Evolutionary conservation across 2,329 filamentous ascomycete genomes (phyloP).

Genomic region (Pseudocercospora cruenta): DNA sequence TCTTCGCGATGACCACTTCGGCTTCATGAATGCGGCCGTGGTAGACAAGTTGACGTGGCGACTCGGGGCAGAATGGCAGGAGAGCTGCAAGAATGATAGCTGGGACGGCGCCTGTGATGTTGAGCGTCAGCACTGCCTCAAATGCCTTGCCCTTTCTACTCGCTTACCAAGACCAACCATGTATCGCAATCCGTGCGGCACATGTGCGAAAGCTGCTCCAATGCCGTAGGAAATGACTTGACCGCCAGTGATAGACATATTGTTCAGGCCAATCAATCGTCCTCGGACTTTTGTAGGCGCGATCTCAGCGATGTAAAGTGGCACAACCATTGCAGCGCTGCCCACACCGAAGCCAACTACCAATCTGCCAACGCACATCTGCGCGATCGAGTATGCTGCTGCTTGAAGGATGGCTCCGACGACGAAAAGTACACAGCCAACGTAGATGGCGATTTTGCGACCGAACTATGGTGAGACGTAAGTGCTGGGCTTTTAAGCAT

Average conservation of each 20-base stretch:
- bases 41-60: slow-evolving; percentile 45
- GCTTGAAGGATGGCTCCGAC: slow-evolving; percentile 36
- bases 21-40: slow-evolving; percentile 41
- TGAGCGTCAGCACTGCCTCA: no score
- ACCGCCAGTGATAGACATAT: slow-evolving; percentile 39
- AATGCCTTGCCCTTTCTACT: no score
- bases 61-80: slow-evolving; percentile 42
- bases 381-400: slow-evolving; percentile 8
- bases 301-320: slow-evolving; percentile 55
- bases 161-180: slow-evolving; percentile 41
- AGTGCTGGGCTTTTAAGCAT: neutral
- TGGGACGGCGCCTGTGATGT: slow-evolving; percentile 28
- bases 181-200: slow-evolving; percentile 36
- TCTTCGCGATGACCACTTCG: slow-evolving; percentile 41
- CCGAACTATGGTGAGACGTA: slow-evolving; percentile 31
- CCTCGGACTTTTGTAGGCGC: slow-evolving; percentile 52
- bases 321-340: slow-evolving; percentile 48
- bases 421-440: slow-evolving; percentile 46
- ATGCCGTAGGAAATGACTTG: slow-evolving; percentile 41
- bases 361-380: slow-evolving; percentile 6
- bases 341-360: slow-evolving; percentile 52
- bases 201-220: slow-evolving; percentile 42
- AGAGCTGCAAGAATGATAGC: slow-evolving; percentile 42
- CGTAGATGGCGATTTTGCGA: slow-evolving; percentile 46
- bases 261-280: slow-evolving; percentile 46